Conservation (phyloP, 73 alveolate species). For the Paramecium caudatum region DNA sequence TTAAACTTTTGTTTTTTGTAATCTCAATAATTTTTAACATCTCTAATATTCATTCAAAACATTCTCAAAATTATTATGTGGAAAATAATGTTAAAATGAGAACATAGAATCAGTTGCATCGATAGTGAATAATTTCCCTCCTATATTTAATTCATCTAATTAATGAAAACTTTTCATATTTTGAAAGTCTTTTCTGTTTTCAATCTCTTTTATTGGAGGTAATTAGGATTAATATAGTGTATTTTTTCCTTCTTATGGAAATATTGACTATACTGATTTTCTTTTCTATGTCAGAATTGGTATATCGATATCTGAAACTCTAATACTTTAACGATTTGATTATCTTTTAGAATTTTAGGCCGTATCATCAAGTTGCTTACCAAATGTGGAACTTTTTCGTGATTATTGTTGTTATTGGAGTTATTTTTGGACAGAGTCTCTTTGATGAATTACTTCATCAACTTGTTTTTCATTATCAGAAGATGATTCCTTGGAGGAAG, state of each 20-base stretch:
- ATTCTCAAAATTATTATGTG: slow-evolving; percentile 9
- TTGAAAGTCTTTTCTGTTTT: not conserved
- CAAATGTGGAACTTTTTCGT: not conserved
- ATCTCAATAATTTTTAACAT: slow-evolving; percentile 1
- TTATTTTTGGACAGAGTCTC: not conserved
- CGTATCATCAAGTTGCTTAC: not conserved
- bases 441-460: not conserved
- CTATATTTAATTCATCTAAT: slow-evolving; percentile 22
- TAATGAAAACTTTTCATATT: slow-evolving; percentile 4
- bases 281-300: slow-evolving; percentile 5
- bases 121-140: not conserved
- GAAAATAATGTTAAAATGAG: slow-evolving; percentile 30
- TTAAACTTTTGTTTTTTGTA: not conserved
- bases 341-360: not conserved
- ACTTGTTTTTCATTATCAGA: not conserved
- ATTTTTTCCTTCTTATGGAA: not conserved
- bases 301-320: not conserved
- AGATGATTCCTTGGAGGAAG: not conserved
- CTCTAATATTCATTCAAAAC: not conserved
- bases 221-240: not conserved
- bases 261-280: not conserved
- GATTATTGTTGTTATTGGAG: not conserved
- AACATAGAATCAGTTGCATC: slow-evolving; percentile 21
- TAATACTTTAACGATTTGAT: slow-evolving; percentile 8
- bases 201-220: not conserved